A percentile compares a stretch with the other conserved stretches of the same genome.
Conservation (phyloP, 495 filamentous ascomycete species). For the Talaromyces thailandensis region DNA sequence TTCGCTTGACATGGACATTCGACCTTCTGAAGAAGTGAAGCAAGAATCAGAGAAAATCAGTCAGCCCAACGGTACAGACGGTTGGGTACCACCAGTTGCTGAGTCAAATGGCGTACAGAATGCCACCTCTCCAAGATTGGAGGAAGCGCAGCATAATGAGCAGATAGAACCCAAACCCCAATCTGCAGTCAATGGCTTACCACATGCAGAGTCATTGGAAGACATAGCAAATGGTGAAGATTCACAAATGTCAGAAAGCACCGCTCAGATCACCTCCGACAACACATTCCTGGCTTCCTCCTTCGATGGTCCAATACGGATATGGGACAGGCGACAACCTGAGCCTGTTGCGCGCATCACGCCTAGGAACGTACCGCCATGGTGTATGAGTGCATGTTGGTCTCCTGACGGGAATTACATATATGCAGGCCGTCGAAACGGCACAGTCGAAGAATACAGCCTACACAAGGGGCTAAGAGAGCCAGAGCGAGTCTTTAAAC, state of each 20-base stretch:
- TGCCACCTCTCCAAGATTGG: constrained; percentile 7
- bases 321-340: constrained; percentile 82
- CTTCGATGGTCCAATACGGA: constrained; percentile 76
- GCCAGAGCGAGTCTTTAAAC: constrained; percentile 76
- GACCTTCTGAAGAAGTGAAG: constrained; percentile 35
- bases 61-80: constrained; percentile 15
- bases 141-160: neutral
- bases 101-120: constrained; percentile 9
- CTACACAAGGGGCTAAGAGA: constrained; percentile 72
- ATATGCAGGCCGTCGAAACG: constrained; percentile 86
- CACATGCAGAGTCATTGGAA: constrained; percentile 41
- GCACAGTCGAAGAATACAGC: constrained; percentile 89
- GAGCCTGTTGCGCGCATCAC: constrained; percentile 70
- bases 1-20: constrained; percentile 23
- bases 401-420: constrained; percentile 92
- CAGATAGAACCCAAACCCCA: constrained; percentile 11
- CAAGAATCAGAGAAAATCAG: constrained; percentile 20
- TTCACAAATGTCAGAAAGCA: constrained; percentile 19
- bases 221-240: constrained; percentile 2
- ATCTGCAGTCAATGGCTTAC: constrained; percentile 38
- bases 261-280: constrained; percentile 39
- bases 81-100: constrained; percentile 4
- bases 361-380: constrained; percentile 71
- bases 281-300: constrained; percentile 79
- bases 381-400: constrained; percentile 99